Conservation (phyloP, 805 yeast species). For the Kodamaea lidongshanica region DNA sequence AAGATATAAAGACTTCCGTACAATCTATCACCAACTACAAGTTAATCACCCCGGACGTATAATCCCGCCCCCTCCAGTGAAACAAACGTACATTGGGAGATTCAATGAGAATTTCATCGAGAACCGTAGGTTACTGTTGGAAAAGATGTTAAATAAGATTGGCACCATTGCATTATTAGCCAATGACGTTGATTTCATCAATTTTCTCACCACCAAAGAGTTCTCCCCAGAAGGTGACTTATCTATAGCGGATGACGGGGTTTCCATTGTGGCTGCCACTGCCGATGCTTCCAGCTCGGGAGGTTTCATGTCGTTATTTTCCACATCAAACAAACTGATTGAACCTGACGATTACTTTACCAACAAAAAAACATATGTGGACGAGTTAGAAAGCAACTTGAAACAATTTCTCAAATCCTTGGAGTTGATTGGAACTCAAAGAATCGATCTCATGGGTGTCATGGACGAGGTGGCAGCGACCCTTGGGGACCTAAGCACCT, state of each 20-base stretch:
- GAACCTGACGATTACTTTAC: constrained; percentile 79
- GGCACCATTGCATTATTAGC: constrained; percentile 50
- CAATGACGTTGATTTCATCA: constrained; percentile 66
- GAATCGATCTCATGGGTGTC: constrained; percentile 64
- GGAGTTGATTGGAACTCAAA: constrained; percentile 67
- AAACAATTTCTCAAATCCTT: constrained; percentile 62
- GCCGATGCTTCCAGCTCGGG: constrained; percentile 31
- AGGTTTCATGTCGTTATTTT: constrained; percentile 66
- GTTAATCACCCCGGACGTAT: constrained; percentile 84
- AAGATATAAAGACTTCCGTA: constrained; percentile 86
- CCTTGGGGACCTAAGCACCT: constrained; percentile 55
- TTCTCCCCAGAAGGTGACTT: constrained; percentile 41
- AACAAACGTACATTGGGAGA: constrained; percentile 87
- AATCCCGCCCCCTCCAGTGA: constrained; percentile 90
- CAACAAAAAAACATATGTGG: constrained; percentile 62
- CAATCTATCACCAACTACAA: constrained; percentile 87
- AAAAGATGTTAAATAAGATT: constrained; percentile 77
- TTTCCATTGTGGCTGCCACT: constrained; percentile 6
- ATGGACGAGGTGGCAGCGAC: constrained; percentile 58
- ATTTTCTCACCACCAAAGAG: constrained; percentile 71
- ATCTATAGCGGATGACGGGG: constrained; percentile 5
- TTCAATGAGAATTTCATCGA: constrained; percentile 89
- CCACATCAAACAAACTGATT: constrained; percentile 57
- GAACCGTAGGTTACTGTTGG: constrained; percentile 74
- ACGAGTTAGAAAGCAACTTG: constrained; percentile 66